Conservation (phyloP, 805 yeast genomes). For the Wickerhamiella nectarea region DNA sequence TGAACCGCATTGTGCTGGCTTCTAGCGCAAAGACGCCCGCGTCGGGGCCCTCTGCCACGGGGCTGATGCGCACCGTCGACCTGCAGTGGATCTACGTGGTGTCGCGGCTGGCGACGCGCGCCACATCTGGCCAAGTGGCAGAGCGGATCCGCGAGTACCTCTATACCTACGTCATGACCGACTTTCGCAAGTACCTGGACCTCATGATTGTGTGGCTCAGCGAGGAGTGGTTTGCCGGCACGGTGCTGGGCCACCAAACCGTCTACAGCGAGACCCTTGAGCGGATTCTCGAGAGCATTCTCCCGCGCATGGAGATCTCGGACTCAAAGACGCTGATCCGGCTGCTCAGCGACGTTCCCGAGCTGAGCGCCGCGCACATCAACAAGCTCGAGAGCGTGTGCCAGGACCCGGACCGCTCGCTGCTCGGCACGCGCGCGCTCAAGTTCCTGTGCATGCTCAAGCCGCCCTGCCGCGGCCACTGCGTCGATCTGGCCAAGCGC, state of each 20-base stretch:
- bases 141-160: slow-evolving; percentile 53
- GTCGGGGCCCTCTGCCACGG: slow-evolving; percentile 28
- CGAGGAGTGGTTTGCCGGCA: slow-evolving; percentile 80
- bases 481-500: slow-evolving; percentile 26
- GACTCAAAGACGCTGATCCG: slow-evolving; percentile 75
- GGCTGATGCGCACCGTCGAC: slow-evolving; percentile 61
- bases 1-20: slow-evolving; percentile 9
- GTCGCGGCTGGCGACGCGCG: slow-evolving; percentile 72
- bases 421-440: slow-evolving; percentile 69
- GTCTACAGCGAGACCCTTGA: slow-evolving; percentile 55
- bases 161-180: slow-evolving; percentile 57
- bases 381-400: slow-evolving; percentile 58
- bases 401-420: slow-evolving; percentile 68
- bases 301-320: slow-evolving; percentile 69
- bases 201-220: slow-evolving; percentile 81
- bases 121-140: slow-evolving; percentile 33
- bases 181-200: slow-evolving; percentile 59
- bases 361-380: slow-evolving; percentile 47
- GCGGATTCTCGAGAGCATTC: slow-evolving; percentile 57
- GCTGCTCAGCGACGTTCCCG: slow-evolving; percentile 77
- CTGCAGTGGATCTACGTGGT: slow-evolving; percentile 56
- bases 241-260: slow-evolving; percentile 64
- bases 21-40: no score
- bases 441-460: slow-evolving; percentile 74
- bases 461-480: slow-evolving; percentile 57